Evolutionary conservation across 208 protist species (phyloP), one percentile per base, ranked within the genome.

Genomic region (Crithidia sp.): DNA sequence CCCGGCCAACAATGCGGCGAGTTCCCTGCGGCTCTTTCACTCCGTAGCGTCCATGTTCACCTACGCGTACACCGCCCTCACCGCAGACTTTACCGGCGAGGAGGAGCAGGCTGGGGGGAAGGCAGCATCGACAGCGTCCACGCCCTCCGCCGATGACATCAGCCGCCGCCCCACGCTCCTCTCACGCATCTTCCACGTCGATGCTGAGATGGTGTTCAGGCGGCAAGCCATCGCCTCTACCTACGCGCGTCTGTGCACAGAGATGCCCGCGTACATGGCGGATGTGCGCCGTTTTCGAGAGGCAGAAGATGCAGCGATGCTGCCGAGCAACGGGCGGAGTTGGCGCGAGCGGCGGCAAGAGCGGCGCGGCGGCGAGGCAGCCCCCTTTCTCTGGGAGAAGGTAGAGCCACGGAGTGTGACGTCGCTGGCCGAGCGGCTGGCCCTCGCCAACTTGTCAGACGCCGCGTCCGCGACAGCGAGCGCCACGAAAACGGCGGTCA

Each of bases 121-220:
- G 8, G 5, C 61, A 14, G 50, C 8, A n/a, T 10, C 43, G 72
- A 7, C n/a, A 45, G 49, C 50, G 19, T 49, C 60, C 0, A 88
- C 87, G 39, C 89, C 87, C 16, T 90, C 88, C 13, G 28, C 74
- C 0, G 54, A 47, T 2, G 79, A 92, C 55, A 83, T 95, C 74
- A 74, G 69, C 39, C 67, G 65, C 17, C 89, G 92, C 5, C 92
- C 92, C 5, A 96, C 92, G 45, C 63, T 96, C 54, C 83, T 96
- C 17, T 93, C 92, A 7, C 89, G 92, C 55, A 89, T 95, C 28
- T 67, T 95, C 53, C 92, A 96, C 71, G 81, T 91, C 9, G 89
- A 96, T 67, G 78, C 77, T 9, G 77, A 77, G 7, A 89, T 70
- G 65, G 81, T 91, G 36, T 71, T 72, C 45, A 75, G 75, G n/a